Conservation (phyloP, 257 asterid genomes). For the Nicotiana paniculata region DNA sequence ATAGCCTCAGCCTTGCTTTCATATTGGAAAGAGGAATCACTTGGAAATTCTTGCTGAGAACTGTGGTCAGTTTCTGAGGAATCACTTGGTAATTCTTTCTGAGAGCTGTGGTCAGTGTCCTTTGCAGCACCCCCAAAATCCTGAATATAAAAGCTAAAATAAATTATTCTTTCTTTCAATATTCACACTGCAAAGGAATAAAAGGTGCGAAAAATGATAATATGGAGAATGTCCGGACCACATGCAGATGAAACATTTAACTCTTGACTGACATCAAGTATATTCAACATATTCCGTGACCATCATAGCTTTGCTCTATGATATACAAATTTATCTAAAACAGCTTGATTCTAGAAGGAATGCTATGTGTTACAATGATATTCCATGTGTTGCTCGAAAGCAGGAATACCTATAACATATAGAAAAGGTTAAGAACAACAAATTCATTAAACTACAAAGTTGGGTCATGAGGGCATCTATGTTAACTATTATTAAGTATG, state of each 20-base stretch:
- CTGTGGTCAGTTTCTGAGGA: not conserved
- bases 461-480: not conserved
- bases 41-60: slow-evolving; percentile 17
- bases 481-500: not conserved
- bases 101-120: not conserved
- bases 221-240: not conserved
- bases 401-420: not conserved
- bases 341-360: not conserved
- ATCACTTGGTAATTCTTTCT: not conserved
- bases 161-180: slow-evolving; percentile 20
- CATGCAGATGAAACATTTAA: not conserved
- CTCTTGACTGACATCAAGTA: not conserved
- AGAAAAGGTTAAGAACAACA: not conserved
- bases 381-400: not conserved
- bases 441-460: not conserved
- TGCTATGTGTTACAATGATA: not conserved
- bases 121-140: slow-evolving; percentile 6
- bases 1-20: slow-evolving; percentile 17
- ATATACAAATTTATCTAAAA: not conserved
- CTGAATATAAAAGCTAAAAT: slow-evolving; percentile 16
- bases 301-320: not conserved
- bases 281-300: not conserved
- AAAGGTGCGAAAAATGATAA: not conserved
- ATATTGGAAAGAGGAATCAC: slow-evolving; percentile 14
- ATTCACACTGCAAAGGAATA: slow-evolving; percentile 24